phyloP scores from a whole-genome alignment of 163 green algal genomes.

The Coccomyxa subellipsoidea region DNA sequence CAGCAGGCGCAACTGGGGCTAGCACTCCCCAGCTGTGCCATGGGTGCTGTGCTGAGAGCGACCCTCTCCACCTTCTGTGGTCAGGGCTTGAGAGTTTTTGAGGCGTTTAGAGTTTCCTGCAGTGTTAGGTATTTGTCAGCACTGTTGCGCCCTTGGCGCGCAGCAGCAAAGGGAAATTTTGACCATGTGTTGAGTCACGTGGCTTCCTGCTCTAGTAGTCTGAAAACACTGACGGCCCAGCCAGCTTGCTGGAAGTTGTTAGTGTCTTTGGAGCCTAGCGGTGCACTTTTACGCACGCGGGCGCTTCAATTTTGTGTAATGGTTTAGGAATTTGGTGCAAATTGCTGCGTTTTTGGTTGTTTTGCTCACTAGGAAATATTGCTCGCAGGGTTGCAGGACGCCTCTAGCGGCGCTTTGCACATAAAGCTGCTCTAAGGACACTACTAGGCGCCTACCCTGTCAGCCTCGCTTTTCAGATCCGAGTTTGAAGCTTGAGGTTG shows the following conservation, averaged over 20 bases:
- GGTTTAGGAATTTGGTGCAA: background rate
- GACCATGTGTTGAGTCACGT: background rate
- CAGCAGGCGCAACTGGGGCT: too few species aligned
- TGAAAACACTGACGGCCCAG: background rate
- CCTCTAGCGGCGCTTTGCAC: background rate
- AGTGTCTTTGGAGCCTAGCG: background rate
- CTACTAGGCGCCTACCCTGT: background rate
- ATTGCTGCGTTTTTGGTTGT: background rate
- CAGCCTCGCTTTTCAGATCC: background rate
- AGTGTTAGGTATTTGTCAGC: background rate
- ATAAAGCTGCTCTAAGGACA: background rate
- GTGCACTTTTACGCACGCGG: background rate
- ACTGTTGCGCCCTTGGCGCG: background rate
- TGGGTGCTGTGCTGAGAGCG: too few species aligned
- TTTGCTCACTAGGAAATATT: background rate
- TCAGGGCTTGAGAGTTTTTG: too few species aligned
- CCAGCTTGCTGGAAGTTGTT: background rate
- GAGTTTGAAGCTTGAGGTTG: background rate
- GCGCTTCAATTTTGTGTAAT: background rate
- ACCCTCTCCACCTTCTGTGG: too few species aligned
- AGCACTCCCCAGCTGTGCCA: too few species aligned
- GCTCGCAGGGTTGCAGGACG: background rate
- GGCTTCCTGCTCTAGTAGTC: background rate
- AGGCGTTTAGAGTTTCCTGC: background rate
- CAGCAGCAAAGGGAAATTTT: background rate